These are phyloP conservation scores for Stenocarpella maydis DNA, from an alignment of 2,329 filamentous ascomycete genomes.

Conservation along the genomic window DNA sequence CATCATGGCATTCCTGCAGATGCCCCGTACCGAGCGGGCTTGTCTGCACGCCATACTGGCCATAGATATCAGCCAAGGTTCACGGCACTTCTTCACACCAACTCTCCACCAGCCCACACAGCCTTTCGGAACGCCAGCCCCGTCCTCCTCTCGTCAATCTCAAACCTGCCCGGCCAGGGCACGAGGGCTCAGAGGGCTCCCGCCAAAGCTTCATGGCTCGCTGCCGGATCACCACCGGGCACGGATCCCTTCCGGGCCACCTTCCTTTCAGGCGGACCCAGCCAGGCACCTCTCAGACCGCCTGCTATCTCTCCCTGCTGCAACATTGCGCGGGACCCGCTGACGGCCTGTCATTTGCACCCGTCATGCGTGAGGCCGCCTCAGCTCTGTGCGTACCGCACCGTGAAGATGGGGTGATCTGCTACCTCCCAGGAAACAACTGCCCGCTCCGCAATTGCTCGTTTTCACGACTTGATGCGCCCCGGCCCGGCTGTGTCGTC, in stretches of 20 bases:
- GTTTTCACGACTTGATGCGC: not conserved
- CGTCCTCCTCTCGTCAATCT: constrained; percentile 16
- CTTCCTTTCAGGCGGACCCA: constrained; percentile 18
- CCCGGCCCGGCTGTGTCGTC: not conserved
- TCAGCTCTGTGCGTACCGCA: constrained; percentile 26
- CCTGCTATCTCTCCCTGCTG: constrained; percentile 9
- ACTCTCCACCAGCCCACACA: not conserved
- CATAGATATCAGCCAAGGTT: constrained; percentile 2
- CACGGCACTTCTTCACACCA: constrained; percentile 3
- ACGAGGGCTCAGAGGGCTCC: constrained; percentile 25
- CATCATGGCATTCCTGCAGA: not conserved
- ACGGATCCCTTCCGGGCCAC: constrained; percentile 28
- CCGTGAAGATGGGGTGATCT: not conserved
- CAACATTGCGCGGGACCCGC: constrained; percentile 11
- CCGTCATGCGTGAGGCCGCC: constrained; percentile 33
- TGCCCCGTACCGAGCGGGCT: too few relatives aligned
- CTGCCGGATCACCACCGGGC: constrained; percentile 18
- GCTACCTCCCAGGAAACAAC: not conserved
- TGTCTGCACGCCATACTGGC: not conserved
- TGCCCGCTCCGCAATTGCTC: not conserved
- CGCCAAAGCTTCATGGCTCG: constrained; percentile 24
- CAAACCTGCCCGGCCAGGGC: constrained; percentile 7
- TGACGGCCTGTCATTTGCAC: constrained; percentile 19
- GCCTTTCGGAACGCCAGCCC: constrained; percentile 18
- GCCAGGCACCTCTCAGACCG: not conserved